Conservation (phyloP, 108 stramenopile species). For the Stephanodiscus triporus region DNA sequence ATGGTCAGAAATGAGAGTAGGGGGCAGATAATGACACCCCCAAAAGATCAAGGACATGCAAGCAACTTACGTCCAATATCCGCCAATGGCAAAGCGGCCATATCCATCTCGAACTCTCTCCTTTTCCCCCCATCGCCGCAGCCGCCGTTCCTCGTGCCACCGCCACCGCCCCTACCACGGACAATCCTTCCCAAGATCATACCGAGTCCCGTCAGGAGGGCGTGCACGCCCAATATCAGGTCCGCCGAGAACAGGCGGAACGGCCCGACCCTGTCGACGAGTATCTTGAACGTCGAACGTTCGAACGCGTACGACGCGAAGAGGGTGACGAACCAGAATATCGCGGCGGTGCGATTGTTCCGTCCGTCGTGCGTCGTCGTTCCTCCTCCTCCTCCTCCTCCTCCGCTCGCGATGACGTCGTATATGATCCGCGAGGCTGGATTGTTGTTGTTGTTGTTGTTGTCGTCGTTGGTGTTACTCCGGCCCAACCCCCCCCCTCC, state of each 20-base stretch:
- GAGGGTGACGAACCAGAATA: slow-evolving; percentile 80
- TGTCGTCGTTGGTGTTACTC: too few relatives aligned
- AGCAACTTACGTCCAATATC: slow-evolving; percentile 77
- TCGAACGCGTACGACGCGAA: slow-evolving; percentile 75
- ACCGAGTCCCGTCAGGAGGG: slow-evolving; percentile 52
- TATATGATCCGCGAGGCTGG: slow-evolving; percentile 27
- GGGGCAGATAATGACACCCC: too few relatives aligned
- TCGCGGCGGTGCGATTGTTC: slow-evolving; percentile 55
- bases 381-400: too few relatives aligned
- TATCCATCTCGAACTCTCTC: slow-evolving; percentile 1
- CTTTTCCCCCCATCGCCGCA: neutral
- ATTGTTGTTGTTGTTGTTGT: slow-evolving; percentile 10
- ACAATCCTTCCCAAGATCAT: slow-evolving; percentile 53
- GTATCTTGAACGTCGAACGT: slow-evolving; percentile 75
- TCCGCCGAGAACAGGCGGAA: slow-evolving; percentile 80
- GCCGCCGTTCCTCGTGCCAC: slow-evolving; percentile 9
- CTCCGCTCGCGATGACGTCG: slow-evolving; percentile 34
- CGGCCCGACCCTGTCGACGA: slow-evolving; percentile 83
- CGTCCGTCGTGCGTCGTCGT: too few relatives aligned
- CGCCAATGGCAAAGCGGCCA: slow-evolving; percentile 57
- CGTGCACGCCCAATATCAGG: slow-evolving; percentile 68
- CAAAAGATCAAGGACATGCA: too few relatives aligned
- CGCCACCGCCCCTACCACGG: neutral
- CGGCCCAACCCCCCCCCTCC: too few relatives aligned
- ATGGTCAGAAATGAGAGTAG: too few relatives aligned